These are phyloP conservation scores for Atalantia buxifolia DNA, from an alignment of 345 rosid genomes.

Conservation along the genomic window DNA sequence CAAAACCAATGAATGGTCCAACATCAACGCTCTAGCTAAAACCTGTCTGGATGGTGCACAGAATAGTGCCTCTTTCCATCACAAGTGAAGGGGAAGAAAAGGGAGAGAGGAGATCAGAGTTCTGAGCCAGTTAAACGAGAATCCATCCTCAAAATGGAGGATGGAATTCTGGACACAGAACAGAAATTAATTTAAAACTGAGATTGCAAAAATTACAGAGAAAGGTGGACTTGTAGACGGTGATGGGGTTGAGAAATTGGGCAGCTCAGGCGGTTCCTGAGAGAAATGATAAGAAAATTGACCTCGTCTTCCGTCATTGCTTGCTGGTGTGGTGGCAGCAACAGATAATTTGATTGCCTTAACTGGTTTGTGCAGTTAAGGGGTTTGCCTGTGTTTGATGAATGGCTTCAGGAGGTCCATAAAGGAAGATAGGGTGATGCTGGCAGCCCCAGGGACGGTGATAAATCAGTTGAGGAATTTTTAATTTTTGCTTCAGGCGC, in stretches of 20 bases:
- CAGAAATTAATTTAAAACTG: conserved; percentile 56
- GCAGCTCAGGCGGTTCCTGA: conserved; percentile 69
- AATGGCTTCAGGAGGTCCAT: conserved; percentile 95
- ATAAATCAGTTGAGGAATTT: conserved; percentile 68
- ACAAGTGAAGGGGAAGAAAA: conserved; percentile 83
- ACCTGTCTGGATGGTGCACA: conserved; percentile 62
- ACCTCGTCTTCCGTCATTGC: conserved; percentile 59
- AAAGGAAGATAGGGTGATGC: conserved; percentile 76
- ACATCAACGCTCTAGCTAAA: conserved; percentile 68
- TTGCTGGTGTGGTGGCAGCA: conserved; percentile 72
- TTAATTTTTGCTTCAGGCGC: conserved; percentile 71
- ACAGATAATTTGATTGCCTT: conserved; percentile 84
- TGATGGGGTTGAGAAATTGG: conserved; percentile 77
- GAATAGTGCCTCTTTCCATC: conserved; percentile 54
- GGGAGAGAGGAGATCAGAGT: conserved; percentile 82
- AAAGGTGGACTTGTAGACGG: conserved; percentile 75
- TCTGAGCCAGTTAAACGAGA: conserved; percentile 70
- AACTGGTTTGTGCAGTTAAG: conserved; percentile 68
- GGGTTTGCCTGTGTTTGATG: conserved; percentile 87
- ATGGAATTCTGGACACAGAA: conserved; percentile 52
- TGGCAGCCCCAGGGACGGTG: conserved; percentile 58
- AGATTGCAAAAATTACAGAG: conserved; percentile 70
- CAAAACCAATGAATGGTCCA: conserved; percentile 72
- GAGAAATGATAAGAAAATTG: conserved; percentile 65
- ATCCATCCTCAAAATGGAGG: conserved; percentile 51